Conservation (phyloP, 2,329 filamentous ascomycete species). For the Escovopsis sp. region DNA sequence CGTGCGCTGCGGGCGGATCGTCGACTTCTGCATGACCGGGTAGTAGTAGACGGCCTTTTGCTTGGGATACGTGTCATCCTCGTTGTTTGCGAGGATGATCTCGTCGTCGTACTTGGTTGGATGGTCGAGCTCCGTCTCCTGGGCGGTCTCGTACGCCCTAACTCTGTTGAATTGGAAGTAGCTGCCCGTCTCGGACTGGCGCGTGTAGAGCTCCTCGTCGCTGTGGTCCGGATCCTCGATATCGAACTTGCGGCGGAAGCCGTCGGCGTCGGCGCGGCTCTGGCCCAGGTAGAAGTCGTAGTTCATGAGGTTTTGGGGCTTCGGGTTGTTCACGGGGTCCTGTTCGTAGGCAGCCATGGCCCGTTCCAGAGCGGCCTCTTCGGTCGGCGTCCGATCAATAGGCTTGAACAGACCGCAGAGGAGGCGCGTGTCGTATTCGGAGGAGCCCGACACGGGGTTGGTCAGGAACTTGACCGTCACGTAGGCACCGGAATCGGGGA, state of each 20-base stretch:
- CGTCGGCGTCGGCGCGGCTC: conserved; percentile 29
- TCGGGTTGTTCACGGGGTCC: conserved; percentile 40
- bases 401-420: conserved; percentile 48
- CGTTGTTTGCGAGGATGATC: conserved; percentile 43
- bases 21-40: conserved; percentile 49
- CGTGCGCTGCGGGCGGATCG: conserved; percentile 46
- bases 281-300: conserved; percentile 53
- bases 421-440: conserved; percentile 44
- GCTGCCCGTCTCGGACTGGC: conserved; percentile 29
- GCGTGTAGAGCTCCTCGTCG: conserved; percentile 39
- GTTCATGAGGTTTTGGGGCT: conserved; percentile 43
- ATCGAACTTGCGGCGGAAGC: conserved; percentile 48
- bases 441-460: conserved; percentile 41
- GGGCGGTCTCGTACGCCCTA: conserved; percentile 49
- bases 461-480: conserved; percentile 55
- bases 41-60: conserved; percentile 53
- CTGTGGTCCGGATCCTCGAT: conserved; percentile 39
- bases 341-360: conserved; percentile 39
- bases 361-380: conserved; percentile 35
- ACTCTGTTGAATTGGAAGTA: conserved; percentile 48
- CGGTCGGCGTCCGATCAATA: conserved; percentile 38
- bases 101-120: conserved; percentile 49
- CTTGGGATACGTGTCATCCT: conserved; percentile 33
- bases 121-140: conserved; percentile 41
- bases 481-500: conserved; percentile 55